phyloP scores from a whole-genome alignment of 441 rosid species.

The Populus trichocarpa region DNA sequence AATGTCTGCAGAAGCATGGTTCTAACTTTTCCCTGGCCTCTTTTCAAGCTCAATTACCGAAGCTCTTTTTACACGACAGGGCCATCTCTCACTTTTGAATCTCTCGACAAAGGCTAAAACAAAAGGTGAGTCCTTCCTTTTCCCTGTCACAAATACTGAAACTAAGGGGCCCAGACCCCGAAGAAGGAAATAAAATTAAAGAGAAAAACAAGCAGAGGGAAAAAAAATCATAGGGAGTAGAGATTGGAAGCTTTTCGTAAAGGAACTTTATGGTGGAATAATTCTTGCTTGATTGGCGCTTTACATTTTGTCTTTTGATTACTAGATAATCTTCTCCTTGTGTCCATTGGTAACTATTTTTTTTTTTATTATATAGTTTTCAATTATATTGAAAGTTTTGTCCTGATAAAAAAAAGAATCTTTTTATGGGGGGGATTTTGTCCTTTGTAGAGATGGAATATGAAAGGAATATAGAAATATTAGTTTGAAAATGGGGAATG shows the following conservation, averaged over 20 bases:
- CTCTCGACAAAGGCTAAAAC: not conserved
- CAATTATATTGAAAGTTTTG: not conserved
- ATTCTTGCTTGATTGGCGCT: constrained; percentile 28
- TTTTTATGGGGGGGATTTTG: not conserved
- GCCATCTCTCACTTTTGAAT: not conserved
- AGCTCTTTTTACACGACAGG: not conserved
- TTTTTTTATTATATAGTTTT: not conserved
- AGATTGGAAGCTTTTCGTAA: constrained; percentile 16
- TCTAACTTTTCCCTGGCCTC: constrained; percentile 5
- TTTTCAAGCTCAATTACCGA: constrained; percentile 33
- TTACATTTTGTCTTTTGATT: constrained; percentile 25
- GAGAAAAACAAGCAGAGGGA: not conserved
- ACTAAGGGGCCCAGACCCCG: constrained; percentile 17
- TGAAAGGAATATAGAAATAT: not conserved
- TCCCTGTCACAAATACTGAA: constrained; percentile 2
- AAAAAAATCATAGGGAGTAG: not conserved
- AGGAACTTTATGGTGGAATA: constrained; percentile 26
- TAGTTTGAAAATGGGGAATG: not conserved
- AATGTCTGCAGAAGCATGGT: constrained; percentile 9
- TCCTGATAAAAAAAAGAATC: not conserved
- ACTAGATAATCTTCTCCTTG: not conserved
- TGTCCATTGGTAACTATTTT: not conserved
- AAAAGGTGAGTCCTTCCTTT: not conserved
- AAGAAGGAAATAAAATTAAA: not conserved
- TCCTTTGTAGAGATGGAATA: not conserved